Base-by-base conservation (phyloP, 352 stramenopile species). In the Pythium coloratum region DNA sequence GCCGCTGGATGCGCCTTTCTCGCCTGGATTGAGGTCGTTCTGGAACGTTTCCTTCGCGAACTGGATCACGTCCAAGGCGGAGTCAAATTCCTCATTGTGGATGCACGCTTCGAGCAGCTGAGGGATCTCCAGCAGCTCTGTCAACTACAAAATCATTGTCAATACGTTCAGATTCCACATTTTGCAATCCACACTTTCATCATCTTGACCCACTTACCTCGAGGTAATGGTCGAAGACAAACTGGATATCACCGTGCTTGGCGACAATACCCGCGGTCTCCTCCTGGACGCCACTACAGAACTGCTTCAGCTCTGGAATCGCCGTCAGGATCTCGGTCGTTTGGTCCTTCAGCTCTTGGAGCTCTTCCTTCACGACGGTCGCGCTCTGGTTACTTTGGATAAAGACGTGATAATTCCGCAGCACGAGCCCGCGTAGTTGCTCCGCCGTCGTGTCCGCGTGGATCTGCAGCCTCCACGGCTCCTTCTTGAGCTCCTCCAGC, bases 91-190 rank as follows among this genome's bases (percentile, higher is more conserved):
- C 67, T 98, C 96, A 66, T 97, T 98, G 62, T 97, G 83, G 46
- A 98, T 96, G 66, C 97, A 99, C 5, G 94, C 92, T 71, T 99
- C 96, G 73, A 99, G 91, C 34, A 99, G 78, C 70, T 98, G 97
- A 8, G 97, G 97, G 33, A 99, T 93, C 81, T 99, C 96, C 57
- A 99, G 79, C 24, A 99, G 76, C 74, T 99, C 96, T n/a, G 98
- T 90, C 36, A 99, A 72, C 86, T 98, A 60, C 44, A 57, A 5
- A 10, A 6, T 16, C 3, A 28, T 70, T 34, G 60, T 69, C 57
- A 57, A 67, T 42, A 53, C 42, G 65, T 40, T 40, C 4, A 20
- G 3, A 18, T 57, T 57, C 8, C 13, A 4, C 18, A 16, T 10
- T 18, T 24, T 59, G 30, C 50, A 8, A 34, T 34, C 12, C 34